Base-by-base conservation (phyloP, 2,329 filamentous ascomycete genomes). In the Cucurbitaria berberidis region DNA sequence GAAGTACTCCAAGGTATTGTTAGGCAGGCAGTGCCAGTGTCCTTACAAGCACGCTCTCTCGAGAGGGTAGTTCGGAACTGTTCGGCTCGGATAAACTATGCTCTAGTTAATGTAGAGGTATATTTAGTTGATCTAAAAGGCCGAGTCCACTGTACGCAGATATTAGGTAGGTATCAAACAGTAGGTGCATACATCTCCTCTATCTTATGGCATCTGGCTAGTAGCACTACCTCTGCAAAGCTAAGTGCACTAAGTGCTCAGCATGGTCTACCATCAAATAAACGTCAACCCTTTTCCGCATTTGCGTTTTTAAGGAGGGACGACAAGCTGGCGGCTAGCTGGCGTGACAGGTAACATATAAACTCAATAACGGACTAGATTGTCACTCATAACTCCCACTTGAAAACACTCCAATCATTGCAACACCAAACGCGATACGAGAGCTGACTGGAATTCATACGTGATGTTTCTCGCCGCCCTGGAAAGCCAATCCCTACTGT, bases 141-240 rank as follows among this genome's bases (percentile, higher is more conserved):
- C n/a, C 22, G 22, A 3, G 10, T 30, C 22, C 18, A 39, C 15
- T 5, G 6, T 15, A 42, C 11, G 40, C 29, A 42, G 40, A 24
- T 19, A 15, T 36, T 52, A 38, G 36, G 52, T 51, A 55, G 39
- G 48, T 51, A 39, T 51, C 15, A n/a, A 24, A 35, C 19, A 11
- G 40, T 42, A 42, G 40, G 40, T 42, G n/a, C 9, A 8, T n/a
- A n/a, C 19, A 21, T 38, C 9, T 27, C 22, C 21, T 41, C 15
- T 15, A 10, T 15, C 26, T 27, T n/a, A n/a, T 11, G 6, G 6
- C 18, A 15, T 39, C 36, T n/a, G 21, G 10, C 18, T 13, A 13
- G 19, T 21, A 22, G 2, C 15, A n/a, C 10, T 18, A 38, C 34
- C 34, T 16, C 13, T 16, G 15, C 5, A 18, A 7, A 18, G 34